phyloP scores from a whole-genome alignment of 805 yeast genomes.

The Kodamaea kakaduensis region DNA sequence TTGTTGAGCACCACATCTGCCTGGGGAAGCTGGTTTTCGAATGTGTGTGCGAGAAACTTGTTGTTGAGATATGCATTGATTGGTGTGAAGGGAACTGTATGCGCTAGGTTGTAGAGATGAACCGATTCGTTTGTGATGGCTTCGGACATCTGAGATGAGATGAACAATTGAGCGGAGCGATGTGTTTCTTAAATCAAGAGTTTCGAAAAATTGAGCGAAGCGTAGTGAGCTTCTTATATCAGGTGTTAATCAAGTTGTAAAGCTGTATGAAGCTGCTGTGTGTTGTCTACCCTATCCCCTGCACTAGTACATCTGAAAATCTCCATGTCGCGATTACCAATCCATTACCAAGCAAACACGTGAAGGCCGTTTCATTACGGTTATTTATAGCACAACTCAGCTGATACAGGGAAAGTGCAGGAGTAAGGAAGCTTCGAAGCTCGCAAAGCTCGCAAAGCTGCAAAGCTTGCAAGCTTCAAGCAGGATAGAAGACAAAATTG shows the following conservation, averaged over 20 bases:
- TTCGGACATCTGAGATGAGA: constrained; percentile 5
- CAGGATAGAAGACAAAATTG: no score
- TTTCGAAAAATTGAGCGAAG: neutral
- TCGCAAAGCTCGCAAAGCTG: no score
- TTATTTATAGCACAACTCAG: no score
- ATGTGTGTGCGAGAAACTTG: constrained; percentile 18
- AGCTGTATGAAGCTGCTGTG: neutral
- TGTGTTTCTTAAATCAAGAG: neutral
- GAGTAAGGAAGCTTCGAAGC: no score
- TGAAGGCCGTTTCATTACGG: no score
- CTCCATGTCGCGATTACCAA: neutral
- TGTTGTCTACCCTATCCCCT: no score
- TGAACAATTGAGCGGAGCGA: neutral
- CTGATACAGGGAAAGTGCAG: no score
- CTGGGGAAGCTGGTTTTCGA: constrained; percentile 23
- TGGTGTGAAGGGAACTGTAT: constrained; percentile 23
- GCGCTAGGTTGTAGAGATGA: constrained; percentile 31
- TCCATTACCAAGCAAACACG: no score
- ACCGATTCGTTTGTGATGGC: constrained; percentile 18
- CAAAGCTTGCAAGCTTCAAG: no score
- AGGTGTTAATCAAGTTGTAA: neutral
- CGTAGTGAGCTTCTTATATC: neutral
- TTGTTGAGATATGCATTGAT: constrained; percentile 23
- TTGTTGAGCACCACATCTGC: constrained; percentile 25
- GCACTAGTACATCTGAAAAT: neutral